Evolutionary conservation across 2,329 filamentous ascomycete species (phyloP), one percentile per base, ranked within the genome.

Genomic region (Epichloe brachyelytri): DNA sequence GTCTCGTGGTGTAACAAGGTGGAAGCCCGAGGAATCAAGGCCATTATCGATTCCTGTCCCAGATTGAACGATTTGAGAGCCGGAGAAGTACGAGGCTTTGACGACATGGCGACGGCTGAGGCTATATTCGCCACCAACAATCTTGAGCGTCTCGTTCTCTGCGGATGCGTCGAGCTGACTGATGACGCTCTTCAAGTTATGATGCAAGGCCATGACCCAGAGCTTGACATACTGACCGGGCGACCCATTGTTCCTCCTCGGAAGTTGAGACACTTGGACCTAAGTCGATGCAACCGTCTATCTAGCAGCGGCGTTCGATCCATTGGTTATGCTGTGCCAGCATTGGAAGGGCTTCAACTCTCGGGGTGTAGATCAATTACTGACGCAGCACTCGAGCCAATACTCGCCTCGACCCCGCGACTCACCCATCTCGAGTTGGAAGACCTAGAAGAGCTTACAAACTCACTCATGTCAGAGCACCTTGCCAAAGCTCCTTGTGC

Each of bases 1-100:
- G 79, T 97, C 19, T 95, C 89, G 0, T 97, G 91, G 88, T 98
- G 93, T 70, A 83, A 82, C 57, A 85, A 88, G 54, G 81, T 96
- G 62, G 85, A 93, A 61, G 85, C 87, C 8, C 73, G 78, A 12
- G 90, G 89, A 4, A 71, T 97, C 50, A 80, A 76, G 56, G 77
- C 78, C 48, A 77, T 98, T 2, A 71, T 96, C 1, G 74, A 85
- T 53, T 77, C 77, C 2, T 97, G 93, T 61, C 73, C 76, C 0
- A 82, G 75, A 49, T 70, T 98, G 50, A 84, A 74, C 50, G 90
- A 97, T 59, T 72, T 98, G 33, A 79, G 88, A 53, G 88, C 86
- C 10, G 84, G 87, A 45, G 89, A 95, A 65, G 78, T 95, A 26
- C 76, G 75, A 51, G 88, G 89, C 0, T 93, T 95, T 63, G 79